Evolutionary conservation across 1,284 basidiomycete species (phyloP).

Genomic region (Schizopora paradoxa): DNA sequence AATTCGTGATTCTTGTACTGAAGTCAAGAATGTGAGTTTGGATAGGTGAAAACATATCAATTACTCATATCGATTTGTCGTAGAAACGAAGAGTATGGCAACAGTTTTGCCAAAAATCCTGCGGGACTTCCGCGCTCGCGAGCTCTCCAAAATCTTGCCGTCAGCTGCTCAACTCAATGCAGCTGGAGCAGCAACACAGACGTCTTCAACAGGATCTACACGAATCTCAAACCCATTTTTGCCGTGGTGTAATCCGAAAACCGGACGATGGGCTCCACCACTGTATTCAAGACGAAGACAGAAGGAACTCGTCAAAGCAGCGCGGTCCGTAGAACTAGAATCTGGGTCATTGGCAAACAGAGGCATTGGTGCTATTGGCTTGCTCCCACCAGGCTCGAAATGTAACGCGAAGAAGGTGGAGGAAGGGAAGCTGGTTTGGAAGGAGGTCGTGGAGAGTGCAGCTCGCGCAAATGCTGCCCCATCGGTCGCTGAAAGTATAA

Average conservation of each 20-base stretch:
- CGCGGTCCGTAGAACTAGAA: constrained; percentile 46
- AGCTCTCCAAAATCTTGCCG: constrained; percentile 12
- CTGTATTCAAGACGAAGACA: constrained; percentile 69
- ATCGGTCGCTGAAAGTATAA: constrained; percentile 11
- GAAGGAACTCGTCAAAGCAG: constrained; percentile 70
- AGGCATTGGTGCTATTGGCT: constrained; percentile 46
- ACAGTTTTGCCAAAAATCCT: constrained; percentile 13
- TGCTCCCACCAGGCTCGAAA: neutral
- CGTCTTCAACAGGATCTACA: neutral
- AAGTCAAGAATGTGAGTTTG: no score
- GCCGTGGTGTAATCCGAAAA: constrained; percentile 50
- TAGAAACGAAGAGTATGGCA: constrained; percentile 1
- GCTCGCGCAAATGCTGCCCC: constrained; percentile 21
- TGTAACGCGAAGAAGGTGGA: no score
- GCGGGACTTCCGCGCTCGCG: constrained; percentile 19
- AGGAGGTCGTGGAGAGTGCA: constrained; percentile 17
- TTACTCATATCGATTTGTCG: no score
- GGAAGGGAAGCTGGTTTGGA: no score
- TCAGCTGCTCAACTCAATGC: neutral
- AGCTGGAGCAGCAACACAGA: neutral
- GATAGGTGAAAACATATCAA: no score
- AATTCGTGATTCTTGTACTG: no score
- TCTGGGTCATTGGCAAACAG: constrained; percentile 56
- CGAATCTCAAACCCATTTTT: constrained; percentile 58
- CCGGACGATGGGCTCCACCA: constrained; percentile 61